Conservation (phyloP, 805 yeast species). For the Cyberlindnera bimundalis region DNA sequence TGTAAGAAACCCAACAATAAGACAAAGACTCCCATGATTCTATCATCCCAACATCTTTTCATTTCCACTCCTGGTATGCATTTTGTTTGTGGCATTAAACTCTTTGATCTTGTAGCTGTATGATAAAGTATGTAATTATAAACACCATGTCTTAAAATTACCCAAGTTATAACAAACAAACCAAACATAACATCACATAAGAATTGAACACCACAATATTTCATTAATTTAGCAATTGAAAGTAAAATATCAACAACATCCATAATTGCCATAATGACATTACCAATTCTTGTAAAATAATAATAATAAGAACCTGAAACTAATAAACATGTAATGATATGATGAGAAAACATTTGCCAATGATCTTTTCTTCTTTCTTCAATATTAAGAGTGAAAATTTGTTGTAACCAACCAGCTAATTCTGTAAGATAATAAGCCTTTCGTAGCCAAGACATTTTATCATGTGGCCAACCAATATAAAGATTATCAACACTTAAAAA, state of each 20-base stretch:
- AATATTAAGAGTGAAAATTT: constrained; percentile 68
- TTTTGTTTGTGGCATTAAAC: constrained; percentile 42
- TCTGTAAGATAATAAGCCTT: constrained; percentile 72
- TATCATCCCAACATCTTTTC: constrained; percentile 49
- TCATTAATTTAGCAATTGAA: constrained; percentile 70
- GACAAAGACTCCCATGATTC: constrained; percentile 44
- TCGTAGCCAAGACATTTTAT: constrained; percentile 45
- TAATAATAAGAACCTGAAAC: constrained; percentile 69
- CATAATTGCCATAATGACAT: constrained; percentile 73
- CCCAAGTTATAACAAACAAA: constrained; percentile 66
- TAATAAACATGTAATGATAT: constrained; percentile 70
- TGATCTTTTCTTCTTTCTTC: constrained; percentile 83
- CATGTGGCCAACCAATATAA: constrained; percentile 74
- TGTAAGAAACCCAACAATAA: constrained; percentile 63
- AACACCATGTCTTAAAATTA: constrained; percentile 65
- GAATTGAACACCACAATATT: constrained; percentile 59
- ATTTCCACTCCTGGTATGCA: constrained; percentile 35
- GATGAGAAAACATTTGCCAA: constrained; percentile 84
- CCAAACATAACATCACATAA: constrained; percentile 70
- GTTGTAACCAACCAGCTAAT: constrained; percentile 79
- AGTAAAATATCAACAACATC: constrained; percentile 76
- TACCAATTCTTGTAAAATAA: constrained; percentile 75
- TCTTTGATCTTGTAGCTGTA: constrained; percentile 44
- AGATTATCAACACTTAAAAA: constrained; percentile 53
- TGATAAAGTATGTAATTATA: constrained; percentile 66